phyloP scores from a whole-genome alignment of 2,329 filamentous ascomycete species.

The Lecanicillium sp. region DNA sequence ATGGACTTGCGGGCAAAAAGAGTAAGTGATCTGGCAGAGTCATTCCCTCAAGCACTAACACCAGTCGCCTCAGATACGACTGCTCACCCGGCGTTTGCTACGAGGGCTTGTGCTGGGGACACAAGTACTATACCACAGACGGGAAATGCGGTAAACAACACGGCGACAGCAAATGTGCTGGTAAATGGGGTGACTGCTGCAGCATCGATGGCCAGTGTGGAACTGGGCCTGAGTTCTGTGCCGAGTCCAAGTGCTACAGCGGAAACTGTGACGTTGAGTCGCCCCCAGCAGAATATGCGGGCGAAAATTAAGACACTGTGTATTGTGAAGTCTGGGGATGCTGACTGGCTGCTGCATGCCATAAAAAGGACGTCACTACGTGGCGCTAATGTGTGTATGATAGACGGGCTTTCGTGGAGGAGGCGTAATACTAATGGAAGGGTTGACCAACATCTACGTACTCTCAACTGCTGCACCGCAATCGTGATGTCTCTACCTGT shows the following conservation, averaged over 20 bases:
- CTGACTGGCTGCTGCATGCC: too few species aligned
- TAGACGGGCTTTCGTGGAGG: too few species aligned
- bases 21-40: constrained; percentile 13
- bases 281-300: too few species aligned
- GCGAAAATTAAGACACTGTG: too few species aligned
- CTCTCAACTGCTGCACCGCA: too few species aligned
- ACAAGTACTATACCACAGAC: constrained; percentile 21
- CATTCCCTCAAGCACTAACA: constrained; percentile 4
- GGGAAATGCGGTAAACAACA: constrained; percentile 24
- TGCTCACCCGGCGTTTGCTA: constrained; percentile 24
- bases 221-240: constrained; percentile 16
- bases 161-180: constrained; percentile 20
- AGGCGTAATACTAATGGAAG: too few species aligned
- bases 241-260: constrained; percentile 9
- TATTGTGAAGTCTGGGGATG: too few species aligned
- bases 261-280: constrained; percentile 13
- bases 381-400: too few species aligned
- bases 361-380: too few species aligned
- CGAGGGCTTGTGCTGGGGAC: constrained; percentile 22
- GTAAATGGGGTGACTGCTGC: constrained; percentile 24
- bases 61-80: constrained; percentile 17
- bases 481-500: too few species aligned
- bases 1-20: constrained; percentile 20
- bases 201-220: constrained; percentile 18
- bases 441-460: too few species aligned